These are phyloP conservation scores for Flaveria linearis DNA, from an alignment of 129 eudicot genomes.

Conservation along the genomic window DNA sequence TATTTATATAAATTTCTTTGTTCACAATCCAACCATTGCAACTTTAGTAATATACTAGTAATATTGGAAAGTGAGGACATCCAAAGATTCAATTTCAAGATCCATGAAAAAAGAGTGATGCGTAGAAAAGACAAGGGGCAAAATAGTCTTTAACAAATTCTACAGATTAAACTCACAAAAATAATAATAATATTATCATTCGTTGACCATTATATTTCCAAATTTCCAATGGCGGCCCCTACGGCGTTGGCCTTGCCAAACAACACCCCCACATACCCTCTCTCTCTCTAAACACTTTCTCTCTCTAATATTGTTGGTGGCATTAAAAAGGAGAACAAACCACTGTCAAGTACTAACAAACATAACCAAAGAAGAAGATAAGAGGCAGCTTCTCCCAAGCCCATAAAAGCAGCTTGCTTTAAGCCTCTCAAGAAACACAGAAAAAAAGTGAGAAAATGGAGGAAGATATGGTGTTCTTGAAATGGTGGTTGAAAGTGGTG, in stretches of 20 bases:
- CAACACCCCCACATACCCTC: conserved; percentile 34
- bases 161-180: conserved; percentile 20
- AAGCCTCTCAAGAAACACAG: conserved; percentile 25
- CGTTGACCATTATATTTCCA: conserved; percentile 81
- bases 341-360: conserved; percentile 47
- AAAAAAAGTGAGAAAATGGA: conserved; percentile 41
- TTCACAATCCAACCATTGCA: conserved; percentile 19
- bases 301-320: conserved; percentile 52
- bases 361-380: conserved; percentile 50
- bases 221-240: conserved; percentile 86
- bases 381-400: conserved; percentile 38
- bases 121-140: conserved; percentile 55
- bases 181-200: conserved; percentile 23
- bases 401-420: conserved; percentile 23
- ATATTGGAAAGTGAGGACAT: conserved; percentile 28
- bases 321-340: conserved; percentile 55
- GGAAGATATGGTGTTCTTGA: conserved; percentile 36
- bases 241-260: conserved; percentile 89
- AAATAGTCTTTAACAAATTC: conserved; percentile 41
- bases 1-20: conserved; percentile 13
- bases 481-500: conserved; percentile 46
- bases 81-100: conserved; percentile 41
- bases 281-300: conserved; percentile 35
- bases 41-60: conserved; percentile 21
- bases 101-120: conserved; percentile 30